Percentiles rank a stretch among this genome's conserved stretches.
phyloP scores from a whole-genome alignment of 208 protist genomes.

The Borovskyia barvae region DNA sequence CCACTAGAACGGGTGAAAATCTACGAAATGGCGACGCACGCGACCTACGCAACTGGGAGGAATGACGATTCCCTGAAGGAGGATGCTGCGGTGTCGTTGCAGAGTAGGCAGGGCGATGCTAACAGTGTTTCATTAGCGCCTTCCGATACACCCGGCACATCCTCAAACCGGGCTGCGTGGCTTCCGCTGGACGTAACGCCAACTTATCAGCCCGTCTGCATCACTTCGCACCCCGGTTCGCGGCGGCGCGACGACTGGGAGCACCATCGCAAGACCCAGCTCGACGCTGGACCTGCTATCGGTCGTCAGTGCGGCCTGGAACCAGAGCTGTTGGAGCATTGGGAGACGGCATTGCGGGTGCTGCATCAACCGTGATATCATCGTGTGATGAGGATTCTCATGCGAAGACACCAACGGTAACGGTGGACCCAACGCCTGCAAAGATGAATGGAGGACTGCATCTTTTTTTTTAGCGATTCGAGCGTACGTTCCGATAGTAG shows the following conservation, averaged over 20 bases:
- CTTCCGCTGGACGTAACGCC: slow-evolving; percentile 35
- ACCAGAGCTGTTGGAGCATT: slow-evolving; percentile 25
- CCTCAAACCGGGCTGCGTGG: too few relatives aligned
- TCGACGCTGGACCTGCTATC: slow-evolving; percentile 25
- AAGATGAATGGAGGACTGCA: too few relatives aligned
- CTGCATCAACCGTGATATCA: too few relatives aligned
- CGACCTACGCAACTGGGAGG: slow-evolving; percentile 19
- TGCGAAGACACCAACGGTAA: too few relatives aligned
- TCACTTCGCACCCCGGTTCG: slow-evolving; percentile 18
- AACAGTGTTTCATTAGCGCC: neutral
- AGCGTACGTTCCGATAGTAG: too few relatives aligned
- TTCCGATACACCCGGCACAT: too few relatives aligned
- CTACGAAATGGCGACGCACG: slow-evolving; percentile 40
- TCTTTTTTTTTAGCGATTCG: too few relatives aligned
- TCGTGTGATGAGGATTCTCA: too few relatives aligned
- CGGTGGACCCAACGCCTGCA: too few relatives aligned
- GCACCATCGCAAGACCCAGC: neutral
- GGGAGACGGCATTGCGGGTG: slow-evolving; percentile 22
- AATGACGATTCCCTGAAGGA: neutral
- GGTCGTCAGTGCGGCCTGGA: slow-evolving; percentile 34
- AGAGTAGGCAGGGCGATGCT: neutral
- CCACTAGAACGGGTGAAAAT: slow-evolving; percentile 42
- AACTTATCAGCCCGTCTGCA: slow-evolving; percentile 32
- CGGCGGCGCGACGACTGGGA: slow-evolving; percentile 18
- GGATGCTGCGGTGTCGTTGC: neutral